Evolutionary conservation across 768 basidiomycete species (phyloP), one percentile per base, ranked within the genome.

Genomic region (Leucogyrophana mollusca): DNA sequence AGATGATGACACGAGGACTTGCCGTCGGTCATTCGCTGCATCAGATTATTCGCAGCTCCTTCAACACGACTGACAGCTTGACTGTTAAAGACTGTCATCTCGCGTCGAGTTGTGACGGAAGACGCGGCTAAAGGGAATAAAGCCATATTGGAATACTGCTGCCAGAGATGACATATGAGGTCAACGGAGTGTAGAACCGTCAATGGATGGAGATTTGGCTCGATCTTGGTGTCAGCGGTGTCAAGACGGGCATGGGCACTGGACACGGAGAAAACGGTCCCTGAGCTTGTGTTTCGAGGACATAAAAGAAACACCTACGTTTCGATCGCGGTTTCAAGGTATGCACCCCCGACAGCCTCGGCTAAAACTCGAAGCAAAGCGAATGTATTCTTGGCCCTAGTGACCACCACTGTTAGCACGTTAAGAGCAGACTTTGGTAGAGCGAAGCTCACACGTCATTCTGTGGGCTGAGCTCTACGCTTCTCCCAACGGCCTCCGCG

Each of bases 151-250:
- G 92, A 80, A 66, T 98, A 99, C 62, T 90, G 89, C 59, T 98
- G 96, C 95, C 94, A 98, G 9, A 99, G 78, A 60, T 97, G 91
- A 59, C 89, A 92, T 46, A 95, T 86, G 36, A 95, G 79, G 67
- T 95, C 94, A 25, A 88, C 80, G 3, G 77, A 71, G 46, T 75
- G 77, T 55, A 98, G 70, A 17, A 88, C 77, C 0, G 69, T 57
- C 5, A 98, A 63, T 3, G 79, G 68, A 40, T 85, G 78, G 18
- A 96, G 68, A 53, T 77, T 87, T 4, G 95, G 94, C 63, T 98
- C 94, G 13, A 72, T 53, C 63, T 87, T 94, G 14, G 76, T 61
- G 59, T 97, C 94, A 7, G 76, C 76, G 7, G 75, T 70, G 36
- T 95, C 90, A 2, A 94, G 64, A 25, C 83, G 81, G 13, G 81